phyloP scores from a whole-genome alignment of 2,329 filamentous ascomycete genomes.

The Penicillium corylophilum region DNA sequence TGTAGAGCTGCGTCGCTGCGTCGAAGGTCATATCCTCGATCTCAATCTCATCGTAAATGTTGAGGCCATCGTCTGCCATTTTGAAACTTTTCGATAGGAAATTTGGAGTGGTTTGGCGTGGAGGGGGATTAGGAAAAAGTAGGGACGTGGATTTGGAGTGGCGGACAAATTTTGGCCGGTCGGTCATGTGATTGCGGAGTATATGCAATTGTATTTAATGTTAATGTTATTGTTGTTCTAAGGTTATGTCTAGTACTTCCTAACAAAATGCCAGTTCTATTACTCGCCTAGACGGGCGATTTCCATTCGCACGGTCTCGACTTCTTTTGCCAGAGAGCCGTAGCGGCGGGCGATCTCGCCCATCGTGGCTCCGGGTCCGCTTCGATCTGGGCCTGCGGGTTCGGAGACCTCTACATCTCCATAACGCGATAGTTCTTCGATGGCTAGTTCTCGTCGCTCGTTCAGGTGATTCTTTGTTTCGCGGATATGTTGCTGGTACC shows the following conservation, averaged over 20 bases:
- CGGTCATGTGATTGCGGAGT: constrained; percentile 31
- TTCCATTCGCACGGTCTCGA: constrained; percentile 37
- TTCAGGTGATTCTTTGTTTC: constrained; percentile 31
- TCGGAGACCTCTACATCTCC: constrained; percentile 15
- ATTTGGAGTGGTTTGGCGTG: background rate
- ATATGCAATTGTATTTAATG: background rate
- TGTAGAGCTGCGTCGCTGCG: constrained; percentile 77
- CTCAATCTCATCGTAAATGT: constrained; percentile 96
- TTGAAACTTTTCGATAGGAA: constrained; percentile 13
- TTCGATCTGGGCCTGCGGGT: background rate
- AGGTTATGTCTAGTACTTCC: background rate
- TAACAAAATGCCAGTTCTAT: background rate
- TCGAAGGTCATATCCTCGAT: constrained; percentile 99
- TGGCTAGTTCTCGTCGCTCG: constrained; percentile 28
- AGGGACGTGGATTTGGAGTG: constrained; percentile 1
- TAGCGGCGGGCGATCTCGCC: constrained; percentile 40
- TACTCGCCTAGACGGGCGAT: constrained; percentile 20
- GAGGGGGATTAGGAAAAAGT: background rate
- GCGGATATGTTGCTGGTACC: constrained; percentile 35
- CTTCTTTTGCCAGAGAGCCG: constrained; percentile 37
- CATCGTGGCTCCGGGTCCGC: constrained; percentile 22
- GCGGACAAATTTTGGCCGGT: constrained; percentile 11
- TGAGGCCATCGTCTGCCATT: constrained; percentile 65
- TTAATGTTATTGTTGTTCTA: background rate
- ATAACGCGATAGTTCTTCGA: constrained; percentile 30